Evolutionary conservation across 164 flowering plant genomes (phyloP).

Genomic region (Magnolia changhungtana): DNA sequence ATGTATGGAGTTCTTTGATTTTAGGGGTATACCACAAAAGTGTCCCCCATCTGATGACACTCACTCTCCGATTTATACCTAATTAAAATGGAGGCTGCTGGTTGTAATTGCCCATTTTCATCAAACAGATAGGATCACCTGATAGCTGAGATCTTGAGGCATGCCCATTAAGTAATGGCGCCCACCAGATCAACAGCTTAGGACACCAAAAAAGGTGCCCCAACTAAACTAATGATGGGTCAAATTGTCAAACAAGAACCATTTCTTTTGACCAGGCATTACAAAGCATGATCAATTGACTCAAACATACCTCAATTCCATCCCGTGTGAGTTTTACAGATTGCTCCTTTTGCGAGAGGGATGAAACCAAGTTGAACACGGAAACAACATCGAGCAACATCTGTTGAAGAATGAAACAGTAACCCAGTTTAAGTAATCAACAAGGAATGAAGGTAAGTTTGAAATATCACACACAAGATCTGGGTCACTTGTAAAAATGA

Average conservation of each 20-base stretch:
- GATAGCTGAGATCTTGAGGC: not conserved
- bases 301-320: conserved; percentile 58
- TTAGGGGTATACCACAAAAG: too few species aligned
- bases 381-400: conserved; percentile 66
- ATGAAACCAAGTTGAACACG: conserved; percentile 61
- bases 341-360: conserved; percentile 56
- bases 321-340: conserved; percentile 49
- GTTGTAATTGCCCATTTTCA: too few species aligned
- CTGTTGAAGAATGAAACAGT: conserved; percentile 32
- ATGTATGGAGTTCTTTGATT: too few species aligned
- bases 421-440: not conserved
- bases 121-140: too few species aligned
- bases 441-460: not conserved
- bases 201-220: too few species aligned
- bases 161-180: not conserved
- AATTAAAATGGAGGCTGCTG: too few species aligned
- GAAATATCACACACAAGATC: not conserved
- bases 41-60: too few species aligned
- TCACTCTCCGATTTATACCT: too few species aligned
- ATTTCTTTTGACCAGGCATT: too few species aligned
- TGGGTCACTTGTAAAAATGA: not conserved
- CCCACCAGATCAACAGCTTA: too few species aligned
- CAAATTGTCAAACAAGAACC: too few species aligned
- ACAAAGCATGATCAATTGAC: not conserved
- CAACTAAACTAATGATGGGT: too few species aligned